Base-by-base conservation (phyloP, 805 yeast genomes). In the Metschnikowia picachoensis region DNA sequence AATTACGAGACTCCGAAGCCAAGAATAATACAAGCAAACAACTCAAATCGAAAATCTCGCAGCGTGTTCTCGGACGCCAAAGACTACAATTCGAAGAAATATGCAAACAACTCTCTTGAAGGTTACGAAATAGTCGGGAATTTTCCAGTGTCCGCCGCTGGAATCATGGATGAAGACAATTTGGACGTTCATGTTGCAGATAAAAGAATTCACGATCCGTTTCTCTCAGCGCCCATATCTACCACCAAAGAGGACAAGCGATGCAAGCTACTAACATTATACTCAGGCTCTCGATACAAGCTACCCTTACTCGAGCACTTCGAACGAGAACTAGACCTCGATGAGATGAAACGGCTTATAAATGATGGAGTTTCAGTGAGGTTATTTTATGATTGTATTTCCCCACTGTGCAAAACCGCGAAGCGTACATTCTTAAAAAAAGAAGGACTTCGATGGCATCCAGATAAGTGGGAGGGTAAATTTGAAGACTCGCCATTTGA, bases 371-470 rank as follows among this genome's bases (percentile, higher is more conserved):
- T 50, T 30, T 57, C 59, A 11, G 57, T 71, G 14, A 14, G 44
- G 12, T 59, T 45, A 25, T 71, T 71, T 46, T 71, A 66, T 52
- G 42, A 52, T 5, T 35, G 46, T 31, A 59, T 68, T 14, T 16
- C 40, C 2, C 44, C 33, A 55, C 30, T 29, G 42, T 15, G 55
- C 15, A 53, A 50, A 30, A 8, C 20, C 13, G 43, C 50, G 7
- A 34, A 65, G 27, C 13, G 48, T 2, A 62, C 56, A 1, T 47
- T 69, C 14, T 41, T 70, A 6, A 79, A 74, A 47, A 53, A 48
- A 28, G 89, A 83, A 53, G 60, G 89, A 44, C 60, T 83, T 6
- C 62, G 78, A 50, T 83, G 89, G 89, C 90, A 83, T 59, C 90
- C 90, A 1, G 90, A 83, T 57, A 76, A 74, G 55, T 77, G 83